Evolutionary conservation across 1,139 yeast genomes (phyloP).

Genomic region (Candida freyschussii): DNA sequence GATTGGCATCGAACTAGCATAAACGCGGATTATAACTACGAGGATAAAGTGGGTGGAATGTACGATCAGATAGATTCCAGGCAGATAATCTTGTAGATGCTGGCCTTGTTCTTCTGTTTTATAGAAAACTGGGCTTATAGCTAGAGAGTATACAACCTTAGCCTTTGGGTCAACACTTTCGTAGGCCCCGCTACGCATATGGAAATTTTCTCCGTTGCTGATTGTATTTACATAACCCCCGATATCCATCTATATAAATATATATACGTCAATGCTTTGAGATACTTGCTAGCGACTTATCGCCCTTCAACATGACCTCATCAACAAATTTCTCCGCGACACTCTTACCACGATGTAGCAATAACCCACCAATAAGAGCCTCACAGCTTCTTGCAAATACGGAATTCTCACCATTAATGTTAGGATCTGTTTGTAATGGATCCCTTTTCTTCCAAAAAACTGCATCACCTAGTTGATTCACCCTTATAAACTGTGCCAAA

Average conservation of each 20-base stretch:
- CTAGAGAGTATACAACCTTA: too few relatives aligned
- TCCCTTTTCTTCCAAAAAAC: constrained; percentile 73
- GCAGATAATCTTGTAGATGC: too few relatives aligned
- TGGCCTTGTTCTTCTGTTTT: too few relatives aligned
- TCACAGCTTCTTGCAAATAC: constrained; percentile 67
- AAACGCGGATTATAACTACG: too few relatives aligned
- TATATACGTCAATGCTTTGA: too few relatives aligned
- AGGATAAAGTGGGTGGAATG: too few relatives aligned
- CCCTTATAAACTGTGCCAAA: constrained; percentile 49
- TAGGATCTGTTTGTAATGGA: constrained; percentile 47
- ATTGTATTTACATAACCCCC: neutral
- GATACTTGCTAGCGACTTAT: constrained; percentile 16
- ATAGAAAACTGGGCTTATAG: too few relatives aligned
- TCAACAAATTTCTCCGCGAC: constrained; percentile 53
- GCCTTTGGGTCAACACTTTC: constrained; percentile 28
- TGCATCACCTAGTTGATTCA: constrained; percentile 42
- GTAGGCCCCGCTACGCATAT: too few relatives aligned
- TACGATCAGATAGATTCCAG: too few relatives aligned
- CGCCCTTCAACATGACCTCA: constrained; percentile 36
- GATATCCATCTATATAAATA: too few relatives aligned
- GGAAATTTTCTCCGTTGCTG: too few relatives aligned
- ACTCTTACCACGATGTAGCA: constrained; percentile 60
- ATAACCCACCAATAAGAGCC: constrained; percentile 79
- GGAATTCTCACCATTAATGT: constrained; percentile 47
- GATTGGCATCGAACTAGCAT: too few relatives aligned